Conservation (phyloP, 1,284 basidiomycete genomes). For the Bondarzewia mesenterica region DNA sequence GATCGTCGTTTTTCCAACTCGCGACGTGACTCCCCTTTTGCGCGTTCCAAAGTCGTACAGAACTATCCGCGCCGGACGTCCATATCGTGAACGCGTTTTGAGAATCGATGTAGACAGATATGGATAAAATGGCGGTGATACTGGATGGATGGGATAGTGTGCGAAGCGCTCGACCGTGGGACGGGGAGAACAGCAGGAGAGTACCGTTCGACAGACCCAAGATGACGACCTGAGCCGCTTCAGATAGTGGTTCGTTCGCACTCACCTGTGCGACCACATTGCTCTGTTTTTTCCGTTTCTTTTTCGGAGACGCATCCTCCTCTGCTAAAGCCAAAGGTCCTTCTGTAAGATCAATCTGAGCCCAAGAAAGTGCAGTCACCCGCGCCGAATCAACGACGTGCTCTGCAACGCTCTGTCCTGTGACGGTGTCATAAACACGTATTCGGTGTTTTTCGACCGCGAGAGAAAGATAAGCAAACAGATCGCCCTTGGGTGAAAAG, state of each 20-base stretch:
- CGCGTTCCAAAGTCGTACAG: conserved; percentile 50
- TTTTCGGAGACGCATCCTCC: conserved; percentile 29
- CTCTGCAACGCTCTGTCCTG: conserved; percentile 49
- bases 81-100: conserved; percentile 28
- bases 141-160: conserved; percentile 49
- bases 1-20: conserved; percentile 46
- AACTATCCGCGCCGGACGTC: conserved; percentile 51
- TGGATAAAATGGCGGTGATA: conserved; percentile 41
- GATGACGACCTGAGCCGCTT: conserved; percentile 35
- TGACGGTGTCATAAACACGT: conserved; percentile 54
- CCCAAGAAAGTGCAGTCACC: conserved; percentile 50
- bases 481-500: conserved; percentile 51
- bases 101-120: conserved; percentile 24
- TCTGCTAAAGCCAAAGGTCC: conserved; percentile 16
- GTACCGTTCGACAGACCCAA: conserved; percentile 53
- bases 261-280: conserved; percentile 20
- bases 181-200: conserved; percentile 48
- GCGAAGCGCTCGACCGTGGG: conserved; percentile 43
- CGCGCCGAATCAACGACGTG: conserved; percentile 48
- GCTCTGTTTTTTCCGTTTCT: conserved; percentile 32
- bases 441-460: conserved; percentile 70
- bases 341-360: conserved; percentile 26
- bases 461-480: conserved; percentile 61
- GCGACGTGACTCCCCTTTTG: conserved; percentile 37
- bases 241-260: conserved; percentile 3